These are phyloP conservation scores for Aspergillus sp. DNA, from an alignment of 2,329 filamentous ascomycete genomes.

Conservation along the genomic window DNA sequence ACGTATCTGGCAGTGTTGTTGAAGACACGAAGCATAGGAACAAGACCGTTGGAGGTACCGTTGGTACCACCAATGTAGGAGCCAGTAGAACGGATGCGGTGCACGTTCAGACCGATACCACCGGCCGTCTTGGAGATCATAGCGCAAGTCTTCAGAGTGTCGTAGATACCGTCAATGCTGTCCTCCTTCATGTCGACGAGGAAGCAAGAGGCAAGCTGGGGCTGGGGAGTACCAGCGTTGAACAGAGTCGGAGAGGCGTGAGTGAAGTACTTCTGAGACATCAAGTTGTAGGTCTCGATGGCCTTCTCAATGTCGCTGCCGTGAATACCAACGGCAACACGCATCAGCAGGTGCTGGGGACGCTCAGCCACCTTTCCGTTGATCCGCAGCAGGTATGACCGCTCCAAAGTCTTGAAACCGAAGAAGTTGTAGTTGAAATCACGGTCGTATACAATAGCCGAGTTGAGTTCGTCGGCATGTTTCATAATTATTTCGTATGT, in stretches of 20 bases:
- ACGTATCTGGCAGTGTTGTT: slow-evolving; percentile 99
- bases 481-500: slow-evolving; percentile 94
- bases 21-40: slow-evolving; percentile 97
- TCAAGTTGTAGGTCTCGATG: slow-evolving; percentile 96
- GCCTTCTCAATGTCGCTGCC: slow-evolving; percentile 92
- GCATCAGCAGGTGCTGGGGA: slow-evolving; percentile 99
- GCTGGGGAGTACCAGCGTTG: slow-evolving; percentile 92
- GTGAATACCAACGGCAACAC: slow-evolving; percentile 95
- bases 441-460: slow-evolving; percentile 96
- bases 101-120: slow-evolving; percentile 93
- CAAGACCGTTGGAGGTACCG: slow-evolving; percentile 94
- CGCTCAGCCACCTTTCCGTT: slow-evolving; percentile 95
- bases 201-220: slow-evolving; percentile 97
- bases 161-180: slow-evolving; percentile 98
- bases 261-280: slow-evolving; percentile 98
- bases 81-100: slow-evolving; percentile 94
- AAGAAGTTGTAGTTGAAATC: slow-evolving; percentile 99
- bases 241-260: slow-evolving; percentile 97
- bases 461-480: slow-evolving; percentile 96
- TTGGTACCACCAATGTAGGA: slow-evolving; percentile 99
- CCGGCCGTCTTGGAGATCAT: slow-evolving; percentile 99
- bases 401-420: slow-evolving; percentile 98
- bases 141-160: slow-evolving; percentile 97
- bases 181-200: slow-evolving; percentile 99
- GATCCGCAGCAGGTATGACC: slow-evolving; percentile 94